Conservation (phyloP, 1,284 basidiomycete species). For the Vanrija pseudolonga region DNA sequence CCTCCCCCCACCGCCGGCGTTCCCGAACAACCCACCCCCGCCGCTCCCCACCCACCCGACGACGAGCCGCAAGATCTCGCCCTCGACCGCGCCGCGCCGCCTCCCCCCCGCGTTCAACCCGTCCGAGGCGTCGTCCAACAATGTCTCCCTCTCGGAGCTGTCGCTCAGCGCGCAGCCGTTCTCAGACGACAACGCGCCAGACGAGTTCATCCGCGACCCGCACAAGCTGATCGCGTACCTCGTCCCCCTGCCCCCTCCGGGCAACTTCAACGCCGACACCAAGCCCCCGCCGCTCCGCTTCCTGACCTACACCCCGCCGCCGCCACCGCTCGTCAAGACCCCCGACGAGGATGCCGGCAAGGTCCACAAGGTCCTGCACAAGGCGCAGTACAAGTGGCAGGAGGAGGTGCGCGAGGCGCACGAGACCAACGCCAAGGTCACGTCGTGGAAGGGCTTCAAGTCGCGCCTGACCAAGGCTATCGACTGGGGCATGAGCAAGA, state of each 20-base stretch:
- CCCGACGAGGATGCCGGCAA: not conserved
- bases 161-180: too few species aligned
- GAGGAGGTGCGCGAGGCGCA: constrained; percentile 20
- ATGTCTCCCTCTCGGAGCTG: too few species aligned
- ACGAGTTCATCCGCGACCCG: constrained; percentile 21
- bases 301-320: constrained; percentile 19
- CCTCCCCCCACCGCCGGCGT: too few species aligned
- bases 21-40: too few species aligned
- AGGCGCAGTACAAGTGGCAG: constrained; percentile 21
- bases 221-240: constrained; percentile 21
- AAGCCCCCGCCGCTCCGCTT: constrained; percentile 15
- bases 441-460: constrained; percentile 8
- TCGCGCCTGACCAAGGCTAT: constrained; percentile 12
- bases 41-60: too few species aligned
- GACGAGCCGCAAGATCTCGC: too few species aligned
- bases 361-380: constrained; percentile 5
- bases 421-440: constrained; percentile 5
- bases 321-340: constrained; percentile 17
- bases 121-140: too few species aligned
- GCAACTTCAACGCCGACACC: not conserved
- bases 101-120: too few species aligned
- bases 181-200: not conserved
- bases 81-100: too few species aligned
- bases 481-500: constrained; percentile 13
- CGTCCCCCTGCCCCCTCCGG: constrained; percentile 17